Evolutionary conservation across 768 basidiomycete genomes (phyloP).

Genomic region (Guyanaporus albipodus): DNA sequence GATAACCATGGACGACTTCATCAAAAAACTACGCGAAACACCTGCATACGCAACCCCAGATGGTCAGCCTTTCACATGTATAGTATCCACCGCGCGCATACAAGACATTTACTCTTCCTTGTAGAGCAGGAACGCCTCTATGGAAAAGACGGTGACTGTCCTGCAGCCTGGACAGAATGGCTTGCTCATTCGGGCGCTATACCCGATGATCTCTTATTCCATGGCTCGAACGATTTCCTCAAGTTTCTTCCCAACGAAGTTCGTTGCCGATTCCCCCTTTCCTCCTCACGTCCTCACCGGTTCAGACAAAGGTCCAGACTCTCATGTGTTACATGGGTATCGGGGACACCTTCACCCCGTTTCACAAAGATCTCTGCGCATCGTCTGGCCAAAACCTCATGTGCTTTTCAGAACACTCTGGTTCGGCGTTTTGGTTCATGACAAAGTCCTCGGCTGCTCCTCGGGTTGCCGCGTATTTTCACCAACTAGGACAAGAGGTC

Average conservation of each 20-base stretch:
- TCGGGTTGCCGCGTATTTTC: conserved; percentile 56
- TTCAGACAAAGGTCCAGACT: conserved; percentile 62
- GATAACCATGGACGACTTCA: conserved; percentile 51
- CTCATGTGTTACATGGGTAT: conserved; percentile 84
- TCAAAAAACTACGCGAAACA: conserved; percentile 39
- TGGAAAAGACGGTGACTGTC: conserved; percentile 76
- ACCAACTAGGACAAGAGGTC: conserved; percentile 39
- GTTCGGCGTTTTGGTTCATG: conserved; percentile 87
- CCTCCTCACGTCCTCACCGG: conserved; percentile 1
- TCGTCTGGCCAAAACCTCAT: conserved; percentile 86
- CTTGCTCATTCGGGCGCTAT: conserved; percentile 44
- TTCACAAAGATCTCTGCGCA: conserved; percentile 81
- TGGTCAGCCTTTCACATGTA: conserved; percentile 31
- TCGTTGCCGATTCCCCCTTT: conserved; percentile 15
- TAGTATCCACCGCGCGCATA: not conserved
- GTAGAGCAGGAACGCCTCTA: conserved; percentile 62
- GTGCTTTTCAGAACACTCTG: conserved; percentile 71
- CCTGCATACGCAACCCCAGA: conserved; percentile 34
- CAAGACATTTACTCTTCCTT: not conserved
- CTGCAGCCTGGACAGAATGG: conserved; percentile 61
- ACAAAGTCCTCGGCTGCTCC: conserved; percentile 57
- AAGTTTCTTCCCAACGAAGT: conserved; percentile 52
- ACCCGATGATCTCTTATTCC: conserved; percentile 50
- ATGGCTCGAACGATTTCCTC: conserved; percentile 54
- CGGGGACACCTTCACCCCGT: conserved; percentile 80